phyloP scores from a whole-genome alignment of 1,284 basidiomycete genomes.

The Schizophyllum amplum region DNA sequence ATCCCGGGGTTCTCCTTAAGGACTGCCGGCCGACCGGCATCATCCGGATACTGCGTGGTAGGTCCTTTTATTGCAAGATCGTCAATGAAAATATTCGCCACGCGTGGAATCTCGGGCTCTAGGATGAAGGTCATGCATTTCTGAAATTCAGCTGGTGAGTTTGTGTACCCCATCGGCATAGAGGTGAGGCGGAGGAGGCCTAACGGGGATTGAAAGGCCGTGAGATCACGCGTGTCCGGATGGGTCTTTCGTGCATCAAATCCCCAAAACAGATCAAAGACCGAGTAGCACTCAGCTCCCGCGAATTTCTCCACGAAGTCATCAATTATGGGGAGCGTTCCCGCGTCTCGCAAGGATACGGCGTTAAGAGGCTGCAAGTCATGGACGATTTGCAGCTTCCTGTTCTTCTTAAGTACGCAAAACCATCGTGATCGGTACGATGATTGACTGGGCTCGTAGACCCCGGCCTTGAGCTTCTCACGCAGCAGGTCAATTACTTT shows the following conservation, averaged over 20 bases:
- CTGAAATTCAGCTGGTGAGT: slow-evolving; percentile 27
- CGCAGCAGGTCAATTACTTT: slow-evolving; percentile 25
- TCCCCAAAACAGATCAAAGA: slow-evolving; percentile 26
- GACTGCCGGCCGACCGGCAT: slow-evolving; percentile 19
- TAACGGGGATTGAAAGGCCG: slow-evolving; percentile 24
- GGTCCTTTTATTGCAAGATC: slow-evolving; percentile 26
- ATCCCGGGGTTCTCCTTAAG: slow-evolving; percentile 16
- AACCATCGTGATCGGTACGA: slow-evolving; percentile 34
- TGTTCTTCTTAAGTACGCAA: slow-evolving; percentile 29
- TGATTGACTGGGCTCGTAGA: slow-evolving; percentile 18
- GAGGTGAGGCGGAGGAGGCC: slow-evolving; percentile 23
- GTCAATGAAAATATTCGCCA: slow-evolving; percentile 23
- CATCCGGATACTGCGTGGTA: slow-evolving; percentile 16
- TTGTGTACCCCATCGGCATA: slow-evolving; percentile 27
- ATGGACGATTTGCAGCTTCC: slow-evolving; percentile 22
- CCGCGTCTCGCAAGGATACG: slow-evolving; percentile 22
- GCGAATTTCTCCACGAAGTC: slow-evolving; percentile 24
- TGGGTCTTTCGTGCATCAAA: slow-evolving; percentile 19
- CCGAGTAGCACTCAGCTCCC: slow-evolving; percentile 15
- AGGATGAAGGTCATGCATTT: slow-evolving; percentile 27
- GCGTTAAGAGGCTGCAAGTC: slow-evolving; percentile 22
- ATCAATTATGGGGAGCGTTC: slow-evolving; percentile 24
- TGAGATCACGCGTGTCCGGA: slow-evolving; percentile 18
- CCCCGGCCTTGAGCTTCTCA: slow-evolving; percentile 19
- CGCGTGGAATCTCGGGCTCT: slow-evolving; percentile 22